Evolutionary conservation across 2,329 filamentous ascomycete species (phyloP), one percentile per base, ranked within the genome.

Genomic region (Penicillium verrucosum): DNA sequence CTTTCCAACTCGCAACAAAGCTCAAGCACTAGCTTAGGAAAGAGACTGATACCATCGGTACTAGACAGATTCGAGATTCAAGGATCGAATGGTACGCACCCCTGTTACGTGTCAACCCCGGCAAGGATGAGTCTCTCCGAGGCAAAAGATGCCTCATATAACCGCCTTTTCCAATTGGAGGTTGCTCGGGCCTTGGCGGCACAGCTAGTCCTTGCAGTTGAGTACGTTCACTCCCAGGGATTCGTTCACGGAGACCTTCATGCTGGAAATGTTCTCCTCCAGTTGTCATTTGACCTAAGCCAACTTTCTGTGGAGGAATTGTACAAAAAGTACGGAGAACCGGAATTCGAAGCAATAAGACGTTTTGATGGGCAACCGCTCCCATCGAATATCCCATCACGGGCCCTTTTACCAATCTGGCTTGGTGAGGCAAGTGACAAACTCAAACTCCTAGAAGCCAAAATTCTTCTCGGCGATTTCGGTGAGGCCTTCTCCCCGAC

Each of bases 181-280:
- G 53, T 59, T 5, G 57, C 63, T 12, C 58, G 60, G 10, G 50
- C 58, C 2, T 40, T 65, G 8, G 59, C 49, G 4, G 61, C 57
- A 21, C 57, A 64, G 45, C 55, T 65, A 4, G 50, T 49, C 1
- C 75, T 69, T 27, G 70, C 66, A 18, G 60, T 73, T 30, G 54
- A 64, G 2, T 62, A 66, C 4, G n/a, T 58, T 16, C 43, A 56
- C 21, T 56, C 56, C 14, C 30, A 49, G 10, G 71, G 70, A 18
- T 68, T 67, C 47, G 70, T 69, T 29, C 72, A 76, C 61, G 71
- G 73, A 68, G 73, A 68, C 29, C 57, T 76, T 44, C 70, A 76
- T 49, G 51, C 66, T 3, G 70, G 72, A n/a, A 77, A 77, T 53
- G 43, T 72, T 27, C 66, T 76, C 23, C 61, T 77, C 36, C 51